Evolutionary conservation across 768 basidiomycete genomes (phyloP), one percentile per base, ranked within the genome.

Genomic region (Pleurotus ostreatus): DNA sequence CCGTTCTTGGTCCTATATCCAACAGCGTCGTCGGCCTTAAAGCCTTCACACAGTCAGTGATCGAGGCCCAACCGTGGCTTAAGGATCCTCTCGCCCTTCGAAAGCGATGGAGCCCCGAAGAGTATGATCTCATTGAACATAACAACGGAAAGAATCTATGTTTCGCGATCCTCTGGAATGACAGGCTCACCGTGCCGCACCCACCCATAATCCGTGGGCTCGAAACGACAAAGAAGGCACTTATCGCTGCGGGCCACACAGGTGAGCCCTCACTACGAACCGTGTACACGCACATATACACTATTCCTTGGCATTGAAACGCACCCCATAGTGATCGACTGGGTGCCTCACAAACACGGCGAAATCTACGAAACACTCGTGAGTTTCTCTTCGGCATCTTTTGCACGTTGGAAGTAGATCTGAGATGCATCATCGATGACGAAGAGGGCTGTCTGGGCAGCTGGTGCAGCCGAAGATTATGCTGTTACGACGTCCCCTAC

Each of bases 1-100:
- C 89, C 2, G 87, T 92, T 25, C 74, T 92, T 9, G 92, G 92
- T 0, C 92, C 92, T 4, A 72, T 92, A 49, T 72, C 82, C 1
- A 74, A 70, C 43, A 81, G 81, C 34, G 59, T 92, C 46, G 71
- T 66, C 8, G 88, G 80, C n/a, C 67, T 94, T 55, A 85, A 82
- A 64, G 60, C 68, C 0, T 92, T 94, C 69, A 80, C 81, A 67
- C 77, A 86, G 65, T 78, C 81, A 1, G 78, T 94, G 20, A 62
- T 86, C 13, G 78, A 75, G 59, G 63, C 72, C 22, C 72, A 79
- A 58, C 85, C 89, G 3, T 92, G 90, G 90, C 61, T 76, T 2
- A 77, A 71, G 55, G 91, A 92, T 62, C 84, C 89, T 5, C 62
- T 80, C 55, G 77, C 74, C 2, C 66, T 81, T 9, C 76, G 78